Conservation (phyloP, 139 green algal genomes). For the Pleodorina starrii region DNA sequence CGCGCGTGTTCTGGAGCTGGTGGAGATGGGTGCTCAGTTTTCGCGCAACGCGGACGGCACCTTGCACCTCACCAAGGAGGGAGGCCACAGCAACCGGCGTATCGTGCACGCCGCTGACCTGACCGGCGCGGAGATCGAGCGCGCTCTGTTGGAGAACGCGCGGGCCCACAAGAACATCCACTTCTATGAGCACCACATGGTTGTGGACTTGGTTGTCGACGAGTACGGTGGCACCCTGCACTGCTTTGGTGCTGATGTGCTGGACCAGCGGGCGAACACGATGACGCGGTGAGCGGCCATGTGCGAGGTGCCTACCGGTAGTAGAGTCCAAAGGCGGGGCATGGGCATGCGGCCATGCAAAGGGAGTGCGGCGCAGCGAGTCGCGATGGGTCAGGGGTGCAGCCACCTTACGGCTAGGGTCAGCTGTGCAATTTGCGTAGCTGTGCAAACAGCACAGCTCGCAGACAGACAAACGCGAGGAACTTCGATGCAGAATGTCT, state of each 20-base stretch:
- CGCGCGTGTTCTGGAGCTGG: slow-evolving; percentile 91
- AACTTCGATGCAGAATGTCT: too few relatives aligned
- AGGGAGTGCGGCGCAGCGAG: too few relatives aligned
- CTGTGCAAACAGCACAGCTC: too few relatives aligned
- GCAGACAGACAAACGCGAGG: too few relatives aligned
- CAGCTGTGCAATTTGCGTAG: too few relatives aligned
- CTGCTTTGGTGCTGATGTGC: slow-evolving; percentile 90
- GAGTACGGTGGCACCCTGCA: slow-evolving; percentile 66
- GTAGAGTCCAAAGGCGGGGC: too few relatives aligned
- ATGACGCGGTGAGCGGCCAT: slow-evolving; percentile 73
- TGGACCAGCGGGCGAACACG: slow-evolving; percentile 68
- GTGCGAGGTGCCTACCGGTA: too few relatives aligned
- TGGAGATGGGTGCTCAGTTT: slow-evolving; percentile 92
- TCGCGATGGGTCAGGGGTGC: too few relatives aligned
- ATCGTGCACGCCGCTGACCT: slow-evolving; percentile 97
- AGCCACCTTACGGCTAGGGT: too few relatives aligned
- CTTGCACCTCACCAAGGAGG: slow-evolving; percentile 96
- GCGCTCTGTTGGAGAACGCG: slow-evolving; percentile 85
- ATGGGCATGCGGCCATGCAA: too few relatives aligned
- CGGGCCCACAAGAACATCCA: slow-evolving; percentile 83
- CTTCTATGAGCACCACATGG: slow-evolving; percentile 68
- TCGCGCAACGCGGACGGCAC: slow-evolving; percentile 79
- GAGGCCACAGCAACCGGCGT: slow-evolving; percentile 92
- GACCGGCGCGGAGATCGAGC: slow-evolving; percentile 94
- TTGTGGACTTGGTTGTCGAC: slow-evolving; percentile 76